Evolutionary conservation across 1,284 basidiomycete species (phyloP).

Genomic region (Fomitopsis schrenkii): DNA sequence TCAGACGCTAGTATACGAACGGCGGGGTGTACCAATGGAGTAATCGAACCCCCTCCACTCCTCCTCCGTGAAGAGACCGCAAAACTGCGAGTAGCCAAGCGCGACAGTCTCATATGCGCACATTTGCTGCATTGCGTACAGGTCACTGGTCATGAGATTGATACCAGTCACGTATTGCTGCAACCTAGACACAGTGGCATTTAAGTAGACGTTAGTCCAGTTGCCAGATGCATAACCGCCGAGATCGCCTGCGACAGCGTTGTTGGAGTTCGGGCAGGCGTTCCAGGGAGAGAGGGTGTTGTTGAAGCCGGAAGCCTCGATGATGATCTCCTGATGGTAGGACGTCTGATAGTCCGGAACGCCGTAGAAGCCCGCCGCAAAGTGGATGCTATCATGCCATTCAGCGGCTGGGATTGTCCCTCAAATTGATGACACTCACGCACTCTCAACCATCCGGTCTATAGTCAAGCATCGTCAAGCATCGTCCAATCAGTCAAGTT

Average conservation of each 20-base stretch:
- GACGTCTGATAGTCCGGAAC: conserved; percentile 43
- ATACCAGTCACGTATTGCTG: conserved; percentile 43
- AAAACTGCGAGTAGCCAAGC: conserved; percentile 52
- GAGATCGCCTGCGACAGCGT: conserved; percentile 26
- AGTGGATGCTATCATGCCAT: conserved; percentile 35
- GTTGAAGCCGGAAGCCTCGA: conserved; percentile 51
- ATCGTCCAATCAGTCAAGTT: background rate
- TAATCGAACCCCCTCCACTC: conserved; percentile 69
- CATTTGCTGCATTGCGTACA: conserved; percentile 44
- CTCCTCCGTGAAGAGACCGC: conserved; percentile 57
- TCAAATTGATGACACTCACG: conserved; percentile 31
- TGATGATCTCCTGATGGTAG: conserved; percentile 47
- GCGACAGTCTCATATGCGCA: conserved; percentile 69
- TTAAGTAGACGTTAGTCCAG: conserved; percentile 55
- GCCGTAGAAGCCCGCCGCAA: conserved; percentile 60
- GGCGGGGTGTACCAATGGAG: conserved; percentile 28
- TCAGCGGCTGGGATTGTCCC: background rate
- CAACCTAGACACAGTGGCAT: conserved; percentile 44
- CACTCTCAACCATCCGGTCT: conserved; percentile 50
- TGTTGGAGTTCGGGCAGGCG: conserved; percentile 39
- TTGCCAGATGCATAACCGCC: conserved; percentile 28
- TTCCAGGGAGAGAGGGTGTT: conserved; percentile 53
- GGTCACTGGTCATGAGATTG: conserved; percentile 42
- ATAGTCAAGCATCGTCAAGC: background rate
- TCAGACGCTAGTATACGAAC: no score